Base-by-base conservation (phyloP, 2,329 filamentous ascomycete species). In the Fusarium abutilonis region DNA sequence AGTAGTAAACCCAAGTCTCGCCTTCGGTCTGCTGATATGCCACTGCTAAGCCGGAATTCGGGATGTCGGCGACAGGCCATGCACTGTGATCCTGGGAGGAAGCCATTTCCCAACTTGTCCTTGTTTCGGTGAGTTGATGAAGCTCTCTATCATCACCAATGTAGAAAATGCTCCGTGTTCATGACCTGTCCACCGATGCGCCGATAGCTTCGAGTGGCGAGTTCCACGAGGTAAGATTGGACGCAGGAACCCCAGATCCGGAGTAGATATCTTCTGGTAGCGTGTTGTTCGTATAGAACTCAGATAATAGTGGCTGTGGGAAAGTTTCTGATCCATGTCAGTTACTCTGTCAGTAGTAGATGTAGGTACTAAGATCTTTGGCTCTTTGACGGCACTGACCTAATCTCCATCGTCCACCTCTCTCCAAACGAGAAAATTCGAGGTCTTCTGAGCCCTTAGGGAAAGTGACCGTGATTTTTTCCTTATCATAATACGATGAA, bases 1-100 rank as follows among this genome's bases (percentile, higher is more conserved):
- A 50, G 47, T 50, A 50, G 47, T 41, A 50, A 19, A 41, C 15
- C 47, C 47, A 42, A 11, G 15, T 17, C 28, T 41, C 29, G 3
- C 36, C 36, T 7, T 21, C 26, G 14, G 14, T 35, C n/a, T 39
- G 35, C 10, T 42, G 14, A 13, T 19, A 41, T 6, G 38, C 19
- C 3, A 50, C 36, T 9, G 47, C 47, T 13, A 50, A 4, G 15
- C 38, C 14, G 2, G 28, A 19, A 17, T 36, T 41, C 9, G 36
- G 13, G 19, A 13, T 10, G 15, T 49, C 46, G 8, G 46, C 46
- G 17, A n/a, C 13, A 13, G 36, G 46, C 46, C 46, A 49, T 4
- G 15, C 26, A 10, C 26, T 41, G 9, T 26, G 17, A 2, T 38
- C 19, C 23, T 40, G 35, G 10, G 29, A 40, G 11, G 46, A 13